Conservation (phyloP, 805 yeast genomes). For the Metschnikowia lochheadii region DNA sequence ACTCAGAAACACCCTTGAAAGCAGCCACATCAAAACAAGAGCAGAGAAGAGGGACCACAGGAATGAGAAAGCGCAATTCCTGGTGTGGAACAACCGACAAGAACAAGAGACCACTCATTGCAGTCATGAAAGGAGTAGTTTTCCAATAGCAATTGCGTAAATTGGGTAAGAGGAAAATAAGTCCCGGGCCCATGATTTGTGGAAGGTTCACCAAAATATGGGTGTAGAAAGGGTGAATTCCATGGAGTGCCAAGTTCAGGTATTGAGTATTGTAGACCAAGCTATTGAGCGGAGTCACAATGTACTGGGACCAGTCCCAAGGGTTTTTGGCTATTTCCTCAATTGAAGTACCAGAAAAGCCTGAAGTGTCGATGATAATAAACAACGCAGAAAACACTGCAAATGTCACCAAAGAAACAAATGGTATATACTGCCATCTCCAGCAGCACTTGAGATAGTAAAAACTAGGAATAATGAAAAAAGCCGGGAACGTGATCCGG, state of each 20-base stretch:
- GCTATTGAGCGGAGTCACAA: slow-evolving; percentile 76
- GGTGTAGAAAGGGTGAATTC: slow-evolving; percentile 73
- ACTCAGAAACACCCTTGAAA: slow-evolving; percentile 8
- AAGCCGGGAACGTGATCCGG: slow-evolving; percentile 77
- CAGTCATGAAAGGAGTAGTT: slow-evolving; percentile 56
- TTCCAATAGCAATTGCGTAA: slow-evolving; percentile 33
- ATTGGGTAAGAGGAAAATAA: slow-evolving; percentile 43
- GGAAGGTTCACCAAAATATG: slow-evolving; percentile 78
- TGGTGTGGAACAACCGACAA: slow-evolving; percentile 85
- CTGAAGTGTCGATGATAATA: slow-evolving; percentile 52
- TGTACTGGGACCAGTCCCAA: slow-evolving; percentile 23
- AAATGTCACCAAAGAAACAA: slow-evolving; percentile 30
- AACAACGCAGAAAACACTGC: slow-evolving; percentile 30
- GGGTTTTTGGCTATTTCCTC: slow-evolving; percentile 10
- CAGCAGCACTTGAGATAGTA: slow-evolving; percentile 42
- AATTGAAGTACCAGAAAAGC: slow-evolving; percentile 23
- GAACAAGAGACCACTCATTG: slow-evolving; percentile 55
- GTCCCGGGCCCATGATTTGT: slow-evolving; percentile 71
- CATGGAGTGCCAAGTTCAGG: slow-evolving; percentile 69
- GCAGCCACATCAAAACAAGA: slow-evolving; percentile 49
- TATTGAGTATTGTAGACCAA: slow-evolving; percentile 60
- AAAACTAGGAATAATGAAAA: slow-evolving; percentile 60
- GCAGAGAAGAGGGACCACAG: slow-evolving; percentile 67
- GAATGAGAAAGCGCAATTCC: slow-evolving; percentile 83
- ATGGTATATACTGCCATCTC: slow-evolving; percentile 29